Percentiles rank a stretch among this genome's conserved stretches.
Evolutionary conservation across 257 asterid genomes (phyloP).

Genomic region (Galeopsis tetrahit): DNA sequence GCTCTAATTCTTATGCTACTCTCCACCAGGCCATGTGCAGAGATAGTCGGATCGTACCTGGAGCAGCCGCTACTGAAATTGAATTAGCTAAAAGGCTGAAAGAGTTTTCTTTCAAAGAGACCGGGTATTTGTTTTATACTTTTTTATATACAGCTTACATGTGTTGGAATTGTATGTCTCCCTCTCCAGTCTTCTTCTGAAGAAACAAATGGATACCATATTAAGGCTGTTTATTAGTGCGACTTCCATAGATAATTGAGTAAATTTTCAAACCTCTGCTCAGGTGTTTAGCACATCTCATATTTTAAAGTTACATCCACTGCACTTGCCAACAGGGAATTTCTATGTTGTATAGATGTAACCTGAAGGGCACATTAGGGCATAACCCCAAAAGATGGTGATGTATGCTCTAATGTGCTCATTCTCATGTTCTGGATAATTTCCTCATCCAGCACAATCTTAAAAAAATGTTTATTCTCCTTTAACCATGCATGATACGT

Average conservation of each 20-base stretch:
- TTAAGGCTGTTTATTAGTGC: background rate
- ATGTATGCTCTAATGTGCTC: no score
- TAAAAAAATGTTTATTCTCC: no score
- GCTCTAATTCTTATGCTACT: slow-evolving; percentile 23
- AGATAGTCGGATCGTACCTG: slow-evolving; percentile 92
- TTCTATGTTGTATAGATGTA: no score
- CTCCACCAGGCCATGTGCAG: slow-evolving; percentile 91
- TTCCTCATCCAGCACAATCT: no score
- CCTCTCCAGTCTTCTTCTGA: background rate
- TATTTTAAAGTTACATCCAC: background rate
- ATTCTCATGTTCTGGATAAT: no score
- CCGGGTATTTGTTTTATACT: slow-evolving; percentile 64
- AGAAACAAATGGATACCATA: background rate
- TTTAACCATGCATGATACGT: no score
- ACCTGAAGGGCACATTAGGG: no score
- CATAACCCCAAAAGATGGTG: no score
- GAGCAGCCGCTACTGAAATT: slow-evolving; percentile 99
- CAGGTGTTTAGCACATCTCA: background rate
- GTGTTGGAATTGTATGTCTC: background rate
- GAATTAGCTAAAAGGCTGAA: slow-evolving; percentile 89
- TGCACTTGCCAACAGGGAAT: background rate
- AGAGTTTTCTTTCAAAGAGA: slow-evolving; percentile 89
- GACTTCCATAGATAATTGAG: background rate
- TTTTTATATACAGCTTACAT: slow-evolving; percentile 18
- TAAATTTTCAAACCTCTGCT: background rate